These are phyloP conservation scores for Agroathelia rolfsii DNA, from an alignment of 1,284 basidiomycete genomes.

Conservation along the genomic window DNA sequence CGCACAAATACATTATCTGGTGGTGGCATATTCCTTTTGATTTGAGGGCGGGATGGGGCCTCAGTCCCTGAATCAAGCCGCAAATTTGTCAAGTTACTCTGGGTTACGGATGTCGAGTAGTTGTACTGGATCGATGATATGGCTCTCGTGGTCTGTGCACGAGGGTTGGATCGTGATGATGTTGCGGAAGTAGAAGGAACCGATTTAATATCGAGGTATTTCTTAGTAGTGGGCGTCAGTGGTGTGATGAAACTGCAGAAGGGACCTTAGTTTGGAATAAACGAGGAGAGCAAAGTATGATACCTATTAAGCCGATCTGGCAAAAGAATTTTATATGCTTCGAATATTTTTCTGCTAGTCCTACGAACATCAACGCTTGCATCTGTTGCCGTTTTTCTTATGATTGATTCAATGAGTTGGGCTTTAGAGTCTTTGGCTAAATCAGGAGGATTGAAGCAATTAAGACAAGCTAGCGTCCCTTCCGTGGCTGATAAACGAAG, in stretches of 20 bases:
- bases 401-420: constrained; percentile 59
- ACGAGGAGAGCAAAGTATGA: constrained; percentile 5
- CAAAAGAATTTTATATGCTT: constrained; percentile 63
- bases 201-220: constrained; percentile 61
- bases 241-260: constrained; percentile 56
- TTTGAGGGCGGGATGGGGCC: no score
- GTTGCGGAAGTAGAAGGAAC: constrained; percentile 15
- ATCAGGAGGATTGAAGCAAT: constrained; percentile 67
- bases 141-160: no score
- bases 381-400: constrained; percentile 60
- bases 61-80: no score
- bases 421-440: constrained; percentile 56
- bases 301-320: constrained; percentile 56
- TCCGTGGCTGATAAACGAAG: constrained; percentile 58
- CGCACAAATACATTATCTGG: constrained; percentile 14
- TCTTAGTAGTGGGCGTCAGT: constrained; percentile 65
- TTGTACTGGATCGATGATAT: constrained; percentile 4
- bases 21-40: constrained; percentile 15
- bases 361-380: constrained; percentile 71
- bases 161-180: constrained; percentile 18
- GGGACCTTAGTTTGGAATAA: constrained; percentile 9
- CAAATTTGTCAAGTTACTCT: neutral
- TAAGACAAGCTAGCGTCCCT: constrained; percentile 53
- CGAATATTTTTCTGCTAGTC: constrained; percentile 59
- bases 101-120: constrained; percentile 9